phyloP scores from a whole-genome alignment of 768 basidiomycete genomes.

The Mycena crocata region DNA sequence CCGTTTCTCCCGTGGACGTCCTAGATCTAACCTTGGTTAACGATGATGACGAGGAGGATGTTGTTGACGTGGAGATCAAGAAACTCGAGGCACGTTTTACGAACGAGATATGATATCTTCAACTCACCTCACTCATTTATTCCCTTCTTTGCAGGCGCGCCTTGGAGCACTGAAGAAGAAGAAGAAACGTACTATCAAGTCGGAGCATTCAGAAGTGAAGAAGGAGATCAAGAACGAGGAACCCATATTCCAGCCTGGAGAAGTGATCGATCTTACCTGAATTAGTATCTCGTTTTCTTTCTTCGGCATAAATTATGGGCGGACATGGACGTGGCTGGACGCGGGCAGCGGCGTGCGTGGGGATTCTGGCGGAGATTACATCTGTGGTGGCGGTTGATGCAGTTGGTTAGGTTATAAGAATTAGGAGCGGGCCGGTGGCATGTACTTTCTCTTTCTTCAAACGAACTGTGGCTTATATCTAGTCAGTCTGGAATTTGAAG shows the following conservation, averaged over 20 bases:
- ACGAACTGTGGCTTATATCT: too few relatives aligned
- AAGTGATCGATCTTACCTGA: constrained; percentile 30
- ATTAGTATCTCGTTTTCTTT: background rate
- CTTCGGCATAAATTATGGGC: background rate
- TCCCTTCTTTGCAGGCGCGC: constrained; percentile 1
- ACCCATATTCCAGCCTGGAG: constrained; percentile 9
- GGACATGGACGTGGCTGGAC: too few relatives aligned
- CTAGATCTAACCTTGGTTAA: constrained; percentile 6
- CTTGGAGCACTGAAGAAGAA: constrained; percentile 15
- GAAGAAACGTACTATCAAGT: constrained; percentile 1
- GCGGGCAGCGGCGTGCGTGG: too few relatives aligned
- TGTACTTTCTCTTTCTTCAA: too few relatives aligned
- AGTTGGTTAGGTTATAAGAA: too few relatives aligned
- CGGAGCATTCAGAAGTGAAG: constrained; percentile 15
- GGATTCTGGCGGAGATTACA: too few relatives aligned
- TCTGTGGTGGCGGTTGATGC: too few relatives aligned
- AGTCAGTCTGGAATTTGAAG: too few relatives aligned
- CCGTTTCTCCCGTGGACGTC: background rate
- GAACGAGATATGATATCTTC: background rate
- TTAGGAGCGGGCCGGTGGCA: too few relatives aligned
- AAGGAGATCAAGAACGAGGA: constrained; percentile 21
- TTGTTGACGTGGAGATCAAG: constrained; percentile 20
- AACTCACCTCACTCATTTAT: background rate
- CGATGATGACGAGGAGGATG: background rate
- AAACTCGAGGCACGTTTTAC: constrained; percentile 14